Evolutionary conservation across 208 protist genomes (phyloP), one percentile per base, ranked within the genome.

Genomic region (Crithidia expoeki): DNA sequence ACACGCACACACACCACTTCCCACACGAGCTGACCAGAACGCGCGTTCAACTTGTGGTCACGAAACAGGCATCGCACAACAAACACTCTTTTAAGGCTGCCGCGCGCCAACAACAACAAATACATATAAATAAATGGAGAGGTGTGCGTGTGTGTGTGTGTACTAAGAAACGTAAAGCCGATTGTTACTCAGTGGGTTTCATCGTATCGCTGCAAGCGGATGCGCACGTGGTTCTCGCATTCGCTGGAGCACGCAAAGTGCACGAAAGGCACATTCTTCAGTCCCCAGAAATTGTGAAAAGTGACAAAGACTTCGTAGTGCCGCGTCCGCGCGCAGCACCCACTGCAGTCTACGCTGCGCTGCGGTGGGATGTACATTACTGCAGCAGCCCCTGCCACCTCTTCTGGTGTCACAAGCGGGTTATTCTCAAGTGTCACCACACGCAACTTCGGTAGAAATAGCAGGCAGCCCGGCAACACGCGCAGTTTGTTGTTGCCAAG

Each of bases 341-440:
- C 92, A 19, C 80, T 80, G 73, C 90, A 96, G 71, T 93, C 83
- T 4, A 90, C 81, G n/a, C 69, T 86, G 32, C 38, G 52, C 50
- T 89, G 80, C 17, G 63, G 53, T 6, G 86, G 78, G 14, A 90
- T 67, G 61, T 86, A 78, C 19, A 77, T 88, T 10, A 64, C 80
- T 3, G 75, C 72, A 4, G 75, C 85, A 17, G 77, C 80, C 10
- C 87, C 85, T 2, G 56, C 70, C 5, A 93, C 79, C 33, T 85
- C 81, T 28, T 81, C 85, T 9, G 0, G 71, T 0, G 46, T 76
- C 46, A 83, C 68, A 14, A 94, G 58, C 6, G 81, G 76, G 62
- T 96, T 96, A 79, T 94, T 94, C 71, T 94, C 86, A 34, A 96
- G 51, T 40, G 78, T 65, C 42, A 93, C 51, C 2, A 51, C 69